Evolutionary conservation across 163 green algal species (phyloP), one percentile per base, ranked within the genome.

Genomic region (Volvox carteri): DNA sequence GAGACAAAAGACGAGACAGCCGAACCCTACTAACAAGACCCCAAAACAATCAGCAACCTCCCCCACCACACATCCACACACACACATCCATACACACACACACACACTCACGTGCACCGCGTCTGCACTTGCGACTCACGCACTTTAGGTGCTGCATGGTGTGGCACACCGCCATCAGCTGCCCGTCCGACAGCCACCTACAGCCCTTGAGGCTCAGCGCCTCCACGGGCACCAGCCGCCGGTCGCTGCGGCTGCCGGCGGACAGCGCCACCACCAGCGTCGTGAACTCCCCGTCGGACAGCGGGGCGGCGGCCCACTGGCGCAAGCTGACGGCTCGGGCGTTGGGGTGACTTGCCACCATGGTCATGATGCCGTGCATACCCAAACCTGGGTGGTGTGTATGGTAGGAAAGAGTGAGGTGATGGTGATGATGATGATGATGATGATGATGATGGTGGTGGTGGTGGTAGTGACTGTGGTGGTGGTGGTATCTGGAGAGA

Each of bases 101-200:
- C n/a, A n/a, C n/a, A n/a, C n/a, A n/a, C n/a, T n/a, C n/a, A n/a
- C n/a, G n/a, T n/a, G n/a, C n/a, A n/a, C n/a, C n/a, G n/a, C n/a
- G n/a, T n/a, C n/a, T n/a, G n/a, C n/a, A n/a, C 54, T 65, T 65
- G 7, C 54, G 19, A 65, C 4, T 23, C 54, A 65, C 54, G 54
- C 76, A 86, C 86, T 91, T 91, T 28, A 91, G 79, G 87, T 91
- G 87, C 79, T 91, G 87, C 87, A 91, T 68, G 33, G 87, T 91
- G 67, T 65, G 12, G 39, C 68, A 80, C n/a, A 91, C 23, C 30
- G 68, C 33, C 78, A 91, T 79, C 12, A 91, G 78, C 39, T 88
- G 52, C 4, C 87, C 87, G 68, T 91, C 87, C 35, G 46, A 85
- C 42, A 91, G 67, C 76, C 87, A 84, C 14, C 65, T 16, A 62